Evolutionary conservation across 1,284 basidiomycete species (phyloP).

Genomic region (Fomitopsis palustris): DNA sequence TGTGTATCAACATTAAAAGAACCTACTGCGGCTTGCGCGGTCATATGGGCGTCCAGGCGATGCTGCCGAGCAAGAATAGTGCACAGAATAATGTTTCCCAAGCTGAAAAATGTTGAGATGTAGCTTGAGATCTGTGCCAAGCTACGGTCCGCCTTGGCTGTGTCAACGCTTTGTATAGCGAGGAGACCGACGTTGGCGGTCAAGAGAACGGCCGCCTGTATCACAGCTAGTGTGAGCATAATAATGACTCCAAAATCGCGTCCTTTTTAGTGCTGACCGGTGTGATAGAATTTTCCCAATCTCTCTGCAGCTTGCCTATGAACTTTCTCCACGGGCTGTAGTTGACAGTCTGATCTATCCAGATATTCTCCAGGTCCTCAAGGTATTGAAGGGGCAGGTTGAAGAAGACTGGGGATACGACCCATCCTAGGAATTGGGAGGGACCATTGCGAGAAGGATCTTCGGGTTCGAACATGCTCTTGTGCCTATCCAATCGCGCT

Average conservation of each 20-base stretch:
- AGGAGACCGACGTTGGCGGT: constrained; percentile 40
- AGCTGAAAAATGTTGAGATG: constrained; percentile 22
- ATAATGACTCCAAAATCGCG: not conserved
- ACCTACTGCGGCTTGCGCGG: constrained; percentile 16
- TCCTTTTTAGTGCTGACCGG: constrained; percentile 16
- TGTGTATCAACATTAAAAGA: not conserved
- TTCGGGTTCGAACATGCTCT: constrained; percentile 8
- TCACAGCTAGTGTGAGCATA: not conserved
- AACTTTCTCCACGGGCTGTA: constrained; percentile 23
- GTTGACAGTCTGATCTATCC: constrained; percentile 23
- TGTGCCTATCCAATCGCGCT: constrained; percentile 18
- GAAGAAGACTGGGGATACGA: constrained; percentile 20
- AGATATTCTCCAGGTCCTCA: constrained; percentile 20
- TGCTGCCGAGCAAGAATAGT: constrained; percentile 23
- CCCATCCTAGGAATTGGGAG: constrained; percentile 15
- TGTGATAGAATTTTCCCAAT: constrained; percentile 26
- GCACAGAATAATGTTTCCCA: constrained; percentile 23
- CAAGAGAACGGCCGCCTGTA: constrained; percentile 38
- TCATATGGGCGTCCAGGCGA: constrained; percentile 4
- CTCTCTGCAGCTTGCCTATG: constrained; percentile 18
- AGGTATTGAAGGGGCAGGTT: constrained; percentile 20
- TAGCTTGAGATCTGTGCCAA: constrained; percentile 26
- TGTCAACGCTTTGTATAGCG: constrained; percentile 32
- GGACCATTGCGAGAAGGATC: not conserved
- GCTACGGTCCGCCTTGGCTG: constrained; percentile 8